Evolutionary conservation across 768 basidiomycete species (phyloP).

Genomic region (Lentinula sp.): DNA sequence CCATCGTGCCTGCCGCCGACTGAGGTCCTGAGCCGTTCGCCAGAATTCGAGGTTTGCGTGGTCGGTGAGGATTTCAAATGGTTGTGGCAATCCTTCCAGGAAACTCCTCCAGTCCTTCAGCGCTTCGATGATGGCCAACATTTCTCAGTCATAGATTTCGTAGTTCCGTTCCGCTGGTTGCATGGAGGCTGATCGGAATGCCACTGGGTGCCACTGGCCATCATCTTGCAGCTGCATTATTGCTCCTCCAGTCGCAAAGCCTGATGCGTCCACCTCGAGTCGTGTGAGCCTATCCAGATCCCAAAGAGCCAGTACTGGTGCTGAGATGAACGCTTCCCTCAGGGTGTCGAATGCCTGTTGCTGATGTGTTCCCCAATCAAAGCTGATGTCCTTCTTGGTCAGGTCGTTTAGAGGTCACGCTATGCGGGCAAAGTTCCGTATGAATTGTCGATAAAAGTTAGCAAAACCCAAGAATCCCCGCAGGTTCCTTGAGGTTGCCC

Average conservation of each 20-base stretch:
- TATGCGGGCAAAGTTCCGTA: too few relatives aligned
- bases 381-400: neutral
- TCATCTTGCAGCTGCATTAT: neutral
- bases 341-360: neutral
- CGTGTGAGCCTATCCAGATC: neutral
- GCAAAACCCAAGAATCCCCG: too few relatives aligned
- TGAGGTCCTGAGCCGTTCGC: neutral
- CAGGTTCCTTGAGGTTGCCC: too few relatives aligned
- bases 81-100: slow-evolving; percentile 9
- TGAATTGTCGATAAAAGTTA: too few relatives aligned
- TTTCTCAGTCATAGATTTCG: slow-evolving; percentile 12
- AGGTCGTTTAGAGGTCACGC: neutral
- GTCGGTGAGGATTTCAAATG: neutral
- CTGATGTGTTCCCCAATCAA: neutral
- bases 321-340: neutral
- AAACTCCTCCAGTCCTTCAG: slow-evolving; percentile 8
- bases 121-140: slow-evolving; percentile 4
- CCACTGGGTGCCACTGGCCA: neutral
- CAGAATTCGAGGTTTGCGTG: slow-evolving; percentile 9
- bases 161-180: neutral
- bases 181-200: neutral
- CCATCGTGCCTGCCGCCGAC: slow-evolving; percentile 8
- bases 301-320: neutral
- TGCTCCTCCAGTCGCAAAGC: neutral
- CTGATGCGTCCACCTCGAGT: neutral